These are phyloP conservation scores for Daphne laureola DNA, from an alignment of 441 rosid species.

Conservation along the genomic window DNA sequence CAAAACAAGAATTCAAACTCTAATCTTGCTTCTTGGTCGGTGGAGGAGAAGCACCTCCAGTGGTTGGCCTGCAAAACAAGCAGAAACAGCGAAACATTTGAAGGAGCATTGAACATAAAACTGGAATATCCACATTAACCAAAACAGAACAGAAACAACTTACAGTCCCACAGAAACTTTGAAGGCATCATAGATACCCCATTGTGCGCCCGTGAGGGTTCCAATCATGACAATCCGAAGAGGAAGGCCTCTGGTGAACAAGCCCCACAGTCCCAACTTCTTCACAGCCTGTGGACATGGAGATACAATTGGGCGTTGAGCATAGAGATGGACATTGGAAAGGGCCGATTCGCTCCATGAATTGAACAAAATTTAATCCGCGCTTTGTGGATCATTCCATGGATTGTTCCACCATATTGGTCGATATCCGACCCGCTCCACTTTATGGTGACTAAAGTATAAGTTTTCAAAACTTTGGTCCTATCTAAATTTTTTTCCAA, in stretches of 20 bases:
- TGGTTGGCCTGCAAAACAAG: slow-evolving; percentile 48
- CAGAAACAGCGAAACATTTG: background rate
- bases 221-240: slow-evolving; percentile 73
- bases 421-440: too few relatives aligned
- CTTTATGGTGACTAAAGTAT: too few relatives aligned
- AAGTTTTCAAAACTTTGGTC: too few relatives aligned
- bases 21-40: slow-evolving; percentile 25
- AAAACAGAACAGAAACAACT: slow-evolving; percentile 17
- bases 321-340: background rate
- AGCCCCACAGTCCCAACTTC: slow-evolving; percentile 54
- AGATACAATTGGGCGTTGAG: slow-evolving; percentile 5
- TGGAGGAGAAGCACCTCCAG: slow-evolving; percentile 45
- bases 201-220: slow-evolving; percentile 70
- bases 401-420: too few relatives aligned
- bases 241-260: slow-evolving; percentile 67
- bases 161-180: slow-evolving; percentile 73
- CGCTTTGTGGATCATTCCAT: too few relatives aligned
- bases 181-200: slow-evolving; percentile 68
- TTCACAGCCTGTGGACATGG: slow-evolving; percentile 42
- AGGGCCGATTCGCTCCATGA: background rate
- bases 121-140: background rate
- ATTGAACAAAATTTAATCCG: background rate
- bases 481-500: too few relatives aligned
- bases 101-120: background rate
- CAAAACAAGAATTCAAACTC: slow-evolving; percentile 1